These are phyloP conservation scores for Picea abies DNA, from an alignment of 83 land plant species.

Conservation along the genomic window DNA sequence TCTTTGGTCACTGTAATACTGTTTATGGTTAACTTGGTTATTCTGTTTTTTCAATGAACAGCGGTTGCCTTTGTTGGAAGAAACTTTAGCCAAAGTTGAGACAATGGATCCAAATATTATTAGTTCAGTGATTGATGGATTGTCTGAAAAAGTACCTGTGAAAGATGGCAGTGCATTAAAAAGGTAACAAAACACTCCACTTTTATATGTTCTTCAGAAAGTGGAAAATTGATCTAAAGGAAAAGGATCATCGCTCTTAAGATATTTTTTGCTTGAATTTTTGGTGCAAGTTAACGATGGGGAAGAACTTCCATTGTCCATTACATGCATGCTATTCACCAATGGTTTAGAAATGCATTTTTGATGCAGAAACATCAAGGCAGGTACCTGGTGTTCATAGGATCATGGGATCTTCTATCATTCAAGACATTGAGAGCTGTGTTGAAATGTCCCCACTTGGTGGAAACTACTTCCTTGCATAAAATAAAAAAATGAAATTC, in stretches of 20 bases:
- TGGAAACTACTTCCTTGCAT: no score
- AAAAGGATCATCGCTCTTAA: background rate
- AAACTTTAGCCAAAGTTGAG: constrained; percentile 38
- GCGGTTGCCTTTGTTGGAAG: constrained; percentile 52
- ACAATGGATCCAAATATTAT: constrained; percentile 34
- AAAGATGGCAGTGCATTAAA: constrained; percentile 51
- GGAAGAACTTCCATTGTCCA: background rate
- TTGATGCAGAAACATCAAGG: no score
- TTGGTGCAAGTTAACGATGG: background rate
- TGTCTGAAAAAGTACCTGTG: constrained; percentile 38
- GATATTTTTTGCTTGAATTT: background rate
- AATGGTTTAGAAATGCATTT: background rate
- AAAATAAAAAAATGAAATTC: no score
- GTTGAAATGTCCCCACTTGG: no score
- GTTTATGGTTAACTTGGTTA: background rate
- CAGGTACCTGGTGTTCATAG: no score
- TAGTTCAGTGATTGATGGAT: constrained; percentile 39
- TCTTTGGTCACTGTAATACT: background rate
- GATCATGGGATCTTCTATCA: no score
- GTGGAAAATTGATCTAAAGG: background rate
- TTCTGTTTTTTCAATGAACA: constrained; percentile 20
- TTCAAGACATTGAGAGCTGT: no score
- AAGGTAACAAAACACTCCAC: constrained; percentile 26
- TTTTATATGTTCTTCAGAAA: background rate
- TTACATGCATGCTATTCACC: background rate